Evolutionary conservation across 768 basidiomycete species (phyloP), one percentile per base, ranked within the genome.

Genomic region (Suillus lakei): DNA sequence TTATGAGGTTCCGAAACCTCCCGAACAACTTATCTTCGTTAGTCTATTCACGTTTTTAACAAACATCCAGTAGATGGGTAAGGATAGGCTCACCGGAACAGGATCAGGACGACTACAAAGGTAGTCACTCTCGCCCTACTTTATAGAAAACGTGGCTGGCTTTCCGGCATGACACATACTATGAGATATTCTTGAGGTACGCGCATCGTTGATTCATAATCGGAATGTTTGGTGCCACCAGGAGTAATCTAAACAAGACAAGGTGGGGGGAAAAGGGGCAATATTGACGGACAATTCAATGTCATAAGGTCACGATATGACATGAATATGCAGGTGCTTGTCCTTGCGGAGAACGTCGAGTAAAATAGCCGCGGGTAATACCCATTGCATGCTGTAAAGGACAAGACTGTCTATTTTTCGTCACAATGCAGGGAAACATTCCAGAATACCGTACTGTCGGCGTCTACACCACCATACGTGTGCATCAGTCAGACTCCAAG

Each of bases 81-180:
- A 36, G 30, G 34, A 60, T 60, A 46, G 23, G 54, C 54, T 64
- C 54, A 46, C 63, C 9, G 3, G 39, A 46, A 64, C 32, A 46
- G 41, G 38, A 32, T 18, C 30, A 60, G 60, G n/a, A n/a, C n/a
- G 21, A 34, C 21, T n/a, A 7, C 9, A 32, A 55, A 55, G 21
- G 5, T 3, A n/a, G 8, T n/a, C 10, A n/a, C 4, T 34, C 21
- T n/a, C 5, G 3, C 10, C 16, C 15, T 30, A 9, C 16, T 51
- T 16, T 21, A 6, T 5, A 34, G 32, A n/a, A 12, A 34, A n/a
- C 9, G 15, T 1, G 16, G 16, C 28, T 18, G 16, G 28, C n/a
- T 53, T 8, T 30, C 28, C n/a, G n/a, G n/a, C n/a, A n/a, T n/a
- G n/a, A n/a, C n/a, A n/a, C n/a, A n/a, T n/a, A n/a, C n/a, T n/a